A percentile compares a stretch with the other conserved stretches of the same genome.
Evolutionary conservation across 208 protist genomes (phyloP).

Genomic region (Naegleria lovaniensis): DNA sequence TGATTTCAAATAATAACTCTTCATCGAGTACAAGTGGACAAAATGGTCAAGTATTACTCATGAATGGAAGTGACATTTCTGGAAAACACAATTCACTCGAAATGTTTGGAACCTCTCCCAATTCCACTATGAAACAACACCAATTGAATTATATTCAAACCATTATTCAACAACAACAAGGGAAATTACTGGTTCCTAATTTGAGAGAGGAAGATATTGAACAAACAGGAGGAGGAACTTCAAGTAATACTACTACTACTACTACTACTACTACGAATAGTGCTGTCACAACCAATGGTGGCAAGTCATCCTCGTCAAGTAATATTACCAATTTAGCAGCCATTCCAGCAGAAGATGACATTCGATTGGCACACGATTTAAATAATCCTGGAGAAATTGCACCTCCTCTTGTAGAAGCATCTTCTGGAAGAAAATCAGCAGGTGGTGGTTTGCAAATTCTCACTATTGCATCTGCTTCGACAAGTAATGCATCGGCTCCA

Average conservation of each 20-base stretch:
- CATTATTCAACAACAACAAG: not conserved
- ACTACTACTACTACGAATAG: not conserved
- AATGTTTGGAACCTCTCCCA: not conserved
- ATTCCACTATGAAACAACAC: not conserved
- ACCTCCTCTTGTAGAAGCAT: not conserved
- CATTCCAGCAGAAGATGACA: slow-evolving; percentile 8
- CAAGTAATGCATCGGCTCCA: not conserved
- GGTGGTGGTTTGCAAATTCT: not conserved
- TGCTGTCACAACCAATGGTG: not conserved
- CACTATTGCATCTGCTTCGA: not conserved
- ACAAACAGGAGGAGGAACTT: not conserved
- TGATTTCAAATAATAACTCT: not conserved
- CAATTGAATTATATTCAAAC: not conserved
- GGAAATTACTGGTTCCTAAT: not conserved
- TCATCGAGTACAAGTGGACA: not conserved
- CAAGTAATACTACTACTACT: not conserved
- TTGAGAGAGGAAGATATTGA: not conserved
- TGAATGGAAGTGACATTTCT: too few relatives aligned
- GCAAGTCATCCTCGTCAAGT: too few relatives aligned
- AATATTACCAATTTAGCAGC: not conserved
- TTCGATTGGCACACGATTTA: not conserved
- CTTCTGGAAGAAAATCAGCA: not conserved
- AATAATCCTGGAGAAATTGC: not conserved
- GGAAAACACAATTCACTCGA: not conserved
- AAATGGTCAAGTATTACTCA: not conserved